A percentile compares a stretch with the other conserved stretches of the same genome.
Conservation (phyloP, 2,329 filamentous ascomycete species). For the Sporothrix humicola region DNA sequence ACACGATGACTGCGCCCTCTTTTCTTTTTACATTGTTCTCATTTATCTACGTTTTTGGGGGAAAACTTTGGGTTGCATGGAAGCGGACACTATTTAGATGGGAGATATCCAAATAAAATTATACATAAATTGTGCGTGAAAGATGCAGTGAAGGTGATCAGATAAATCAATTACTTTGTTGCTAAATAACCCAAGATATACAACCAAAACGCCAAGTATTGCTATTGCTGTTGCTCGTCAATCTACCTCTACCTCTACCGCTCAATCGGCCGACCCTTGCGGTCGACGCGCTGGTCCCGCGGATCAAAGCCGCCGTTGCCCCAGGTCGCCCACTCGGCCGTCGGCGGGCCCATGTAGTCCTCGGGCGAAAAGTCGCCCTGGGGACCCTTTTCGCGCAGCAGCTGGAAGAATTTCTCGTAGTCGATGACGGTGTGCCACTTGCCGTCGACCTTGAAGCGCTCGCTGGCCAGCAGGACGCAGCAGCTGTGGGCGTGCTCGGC, state of each 20-base stretch:
- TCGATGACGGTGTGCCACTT: constrained; percentile 93
- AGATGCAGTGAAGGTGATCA: neutral
- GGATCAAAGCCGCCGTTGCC: constrained; percentile 95
- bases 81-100: constrained; percentile 33
- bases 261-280: constrained; percentile 75
- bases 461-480: constrained; percentile 84
- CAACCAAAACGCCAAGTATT: neutral
- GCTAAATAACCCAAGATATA: neutral
- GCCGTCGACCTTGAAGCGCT: constrained; percentile 75
- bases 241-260: constrained; percentile 29
- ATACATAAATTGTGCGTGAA: neutral
- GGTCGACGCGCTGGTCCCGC: constrained; percentile 81
- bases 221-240: neutral
- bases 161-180: neutral
- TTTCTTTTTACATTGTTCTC: neutral
- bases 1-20: constrained; percentile 7
- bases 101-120: constrained; percentile 30
- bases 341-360: constrained; percentile 85
- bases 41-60: neutral
- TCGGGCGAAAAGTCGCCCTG: constrained; percentile 79
- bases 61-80: constrained; percentile 32
- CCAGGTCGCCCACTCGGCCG: constrained; percentile 93
- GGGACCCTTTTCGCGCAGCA: constrained; percentile 71
- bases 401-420: constrained; percentile 84
- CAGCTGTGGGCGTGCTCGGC: constrained; percentile 96